Evolutionary conservation across 345 rosid species (phyloP), one percentile per base, ranked within the genome.

Genomic region (Geranium rotundifolium): DNA sequence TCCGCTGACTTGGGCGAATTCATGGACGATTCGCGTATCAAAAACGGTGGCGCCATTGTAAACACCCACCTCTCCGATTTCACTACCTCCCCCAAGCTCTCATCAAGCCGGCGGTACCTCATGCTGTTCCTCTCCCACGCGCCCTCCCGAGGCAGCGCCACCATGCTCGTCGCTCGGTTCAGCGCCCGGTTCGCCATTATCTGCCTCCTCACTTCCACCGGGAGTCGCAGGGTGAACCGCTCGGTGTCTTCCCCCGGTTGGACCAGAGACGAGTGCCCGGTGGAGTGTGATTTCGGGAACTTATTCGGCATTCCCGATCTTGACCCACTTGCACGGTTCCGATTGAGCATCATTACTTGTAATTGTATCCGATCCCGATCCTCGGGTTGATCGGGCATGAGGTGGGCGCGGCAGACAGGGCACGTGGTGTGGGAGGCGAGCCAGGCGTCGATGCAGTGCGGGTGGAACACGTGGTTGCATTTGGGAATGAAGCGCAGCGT

Each of bases 391-490:
- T 31, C 37, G 41, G 86, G 67, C 56, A 64, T 73, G 68, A 95
- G 85, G 63, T 95, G 79, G 7, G 97, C 78, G 23, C 99, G 81
- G 23, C 99, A 95, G 59, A 95, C 99, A 0, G 99, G 99, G 64
- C 99, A 95, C 7, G 99, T 95, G 4, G 83, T 80, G 66, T 95
- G 97, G 17, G 87, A 90, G 54, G 69, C 75, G 1, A 95, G 78
- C 99, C 99, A 95, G 5, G 83, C 89, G 19, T 70, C 97, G 68
- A 95, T 84, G 54, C 99, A 95, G 3, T 90, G 92, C 0, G 99
- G 81, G 29, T 93, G 99, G 71, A 93, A 93, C 7, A 83, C 99
- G 67, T 93, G 97, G 66, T 93, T 90, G 41, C 99, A 93, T 50
- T 90, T 87, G 1, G 99, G 99, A 1, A 93, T 69, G 50, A 93